Base-by-base conservation (phyloP, 2,329 filamentous ascomycete species). In the Aspergillus udagawae region DNA sequence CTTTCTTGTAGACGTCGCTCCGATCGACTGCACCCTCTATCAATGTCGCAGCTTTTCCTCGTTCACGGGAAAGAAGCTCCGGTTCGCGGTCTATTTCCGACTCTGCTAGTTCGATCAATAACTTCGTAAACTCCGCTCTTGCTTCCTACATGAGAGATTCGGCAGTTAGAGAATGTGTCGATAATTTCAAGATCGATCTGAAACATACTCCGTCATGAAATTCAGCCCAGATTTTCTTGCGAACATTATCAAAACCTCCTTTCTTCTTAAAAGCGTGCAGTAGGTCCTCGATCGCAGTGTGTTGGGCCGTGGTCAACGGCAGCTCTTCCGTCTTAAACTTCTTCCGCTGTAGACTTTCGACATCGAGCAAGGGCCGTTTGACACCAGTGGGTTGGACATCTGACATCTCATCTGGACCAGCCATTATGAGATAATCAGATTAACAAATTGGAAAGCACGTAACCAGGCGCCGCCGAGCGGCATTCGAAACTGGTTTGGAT, bases 201-300 rank as follows among this genome's bases (percentile, higher is more conserved):
- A 17, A 44, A 57, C 79, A 60, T 77, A 84, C 82, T 58, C 79
- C 78, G 52, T 80, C 75, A 56, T 82, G 79, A 59, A 83, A 87
- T 56, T 84, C 79, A 12, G 82, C 79, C 76, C 84, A 85, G 3
- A 85, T 74, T 58, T 82, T 79, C 70, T 86, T 87, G 57, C 85
- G 81, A 55, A 87, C 73, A 51, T 74, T 76, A 68, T 88, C 85
- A 65, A 86, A 88, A 55, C 84, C 83, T 61, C 85, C 85, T 70
- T 86, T 86, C 72, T 87, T 87, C 72, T 86, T 86, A 70, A 86
- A 86, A 0, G 82, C 83, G 67, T 85, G 80, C 20, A 86, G 76
- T 48, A 88, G 77, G 62, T 78, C 78, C 68, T 87, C 84, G 55
- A 88, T 85, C 25, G 80, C 79, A 6, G 79, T 75, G 59, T 83